These are phyloP conservation scores for Brassica cretica DNA, from an alignment of 345 rosid species.

Conservation along the genomic window DNA sequence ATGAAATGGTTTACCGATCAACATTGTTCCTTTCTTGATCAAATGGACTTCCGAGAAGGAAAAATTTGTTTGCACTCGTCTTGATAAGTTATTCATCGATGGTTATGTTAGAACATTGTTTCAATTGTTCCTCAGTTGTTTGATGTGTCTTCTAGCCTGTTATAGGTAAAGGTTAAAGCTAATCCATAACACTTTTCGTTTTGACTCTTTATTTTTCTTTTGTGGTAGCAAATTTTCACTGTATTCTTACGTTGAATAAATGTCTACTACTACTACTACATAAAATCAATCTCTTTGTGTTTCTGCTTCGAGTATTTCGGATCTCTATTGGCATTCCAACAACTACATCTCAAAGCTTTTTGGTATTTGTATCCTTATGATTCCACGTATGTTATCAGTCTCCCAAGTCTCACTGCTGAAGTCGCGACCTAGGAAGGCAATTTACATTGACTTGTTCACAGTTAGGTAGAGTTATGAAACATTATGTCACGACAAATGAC, in stretches of 20 bases:
- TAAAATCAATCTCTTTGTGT: not conserved
- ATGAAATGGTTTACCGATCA: not conserved
- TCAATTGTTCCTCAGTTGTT: not conserved
- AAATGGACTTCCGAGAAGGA: not conserved
- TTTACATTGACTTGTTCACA: not conserved
- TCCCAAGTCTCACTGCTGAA: not conserved
- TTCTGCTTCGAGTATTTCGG: not conserved
- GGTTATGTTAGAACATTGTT: not conserved
- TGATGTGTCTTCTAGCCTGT: not conserved
- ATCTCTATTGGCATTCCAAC: not conserved
- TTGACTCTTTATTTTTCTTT: not conserved
- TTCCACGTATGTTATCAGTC: not conserved
- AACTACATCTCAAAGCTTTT: not conserved
- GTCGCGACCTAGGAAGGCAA: not conserved
- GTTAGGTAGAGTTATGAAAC: not conserved
- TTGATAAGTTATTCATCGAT: not conserved
- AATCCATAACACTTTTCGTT: conserved; percentile 3
- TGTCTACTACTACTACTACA: not conserved
- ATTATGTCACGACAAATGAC: not conserved
- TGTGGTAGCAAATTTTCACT: conserved; percentile 19
- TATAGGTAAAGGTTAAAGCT: not conserved
- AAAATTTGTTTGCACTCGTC: not conserved
- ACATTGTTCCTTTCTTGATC: not conserved
- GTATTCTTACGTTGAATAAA: conserved; percentile 8
- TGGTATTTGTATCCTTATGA: not conserved